Evolutionary conservation across 164 flowering plant genomes (phyloP), one percentile per base, ranked within the genome.

Genomic region (Berberis thunbergii): DNA sequence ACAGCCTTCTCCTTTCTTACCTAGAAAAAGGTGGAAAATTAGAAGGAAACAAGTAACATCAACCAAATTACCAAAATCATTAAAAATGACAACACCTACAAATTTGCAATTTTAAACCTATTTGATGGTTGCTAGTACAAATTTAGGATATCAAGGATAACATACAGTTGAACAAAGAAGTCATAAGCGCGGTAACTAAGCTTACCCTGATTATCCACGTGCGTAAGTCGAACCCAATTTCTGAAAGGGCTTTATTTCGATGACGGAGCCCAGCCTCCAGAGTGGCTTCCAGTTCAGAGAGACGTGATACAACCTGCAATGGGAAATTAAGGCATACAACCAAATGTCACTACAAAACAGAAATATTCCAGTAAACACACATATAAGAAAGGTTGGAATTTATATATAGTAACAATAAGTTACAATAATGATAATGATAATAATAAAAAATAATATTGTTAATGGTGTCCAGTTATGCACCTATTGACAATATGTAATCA

Each of bases 1-100:
- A 94, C 90, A 70, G 97, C 93, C 62, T 94, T 94, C 79, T 94
- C 96, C 74, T 85, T 86, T 78, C 79, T 84, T 63, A 94, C 99
- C 99, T 94, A 72, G 43, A 62, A 73, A 72, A 69, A 66, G 45
- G 66, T 38, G 38, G 60, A 41, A 13, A 13, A 61, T 40, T 53
- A 43, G 49, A 43, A 62, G 50, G 57, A 4, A 45, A 48, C 2
- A 48, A 6, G 50, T 48, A 48, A 52, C n/a, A 52, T 52, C n/a
- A 12, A 52, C 26, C 55, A 4, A 43, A 26, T 26, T 26, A 26
- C 26, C 0, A 26, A 26, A 26, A 26, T 26, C 26, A 26, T 26
- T 26, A 26, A 26, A 26, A 26, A 26, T 26, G 26, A 26, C 26
- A 0, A 26, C 26, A 26, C 26, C 26, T 26, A 0, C 26, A 26